A percentile compares a stretch with the other conserved stretches of the same genome.
phyloP scores from a whole-genome alignment of 2,329 filamentous ascomycete genomes.

The Nemania sp. region DNA sequence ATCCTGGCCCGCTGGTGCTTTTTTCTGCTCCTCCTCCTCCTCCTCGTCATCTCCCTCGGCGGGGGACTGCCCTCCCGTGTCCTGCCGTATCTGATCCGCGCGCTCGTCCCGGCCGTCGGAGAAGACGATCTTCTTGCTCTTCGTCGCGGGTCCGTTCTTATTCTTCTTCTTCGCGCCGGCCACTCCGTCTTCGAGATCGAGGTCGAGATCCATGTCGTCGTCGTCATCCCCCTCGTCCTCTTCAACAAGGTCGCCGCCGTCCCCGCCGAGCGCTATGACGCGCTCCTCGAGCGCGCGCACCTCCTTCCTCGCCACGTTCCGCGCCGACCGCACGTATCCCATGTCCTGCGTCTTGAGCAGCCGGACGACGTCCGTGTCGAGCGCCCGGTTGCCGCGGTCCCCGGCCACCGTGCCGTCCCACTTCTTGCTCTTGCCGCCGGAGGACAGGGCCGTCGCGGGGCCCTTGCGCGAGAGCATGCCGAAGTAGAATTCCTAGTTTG shows the following conservation, averaged over 20 bases:
- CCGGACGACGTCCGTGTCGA: constrained; percentile 62
- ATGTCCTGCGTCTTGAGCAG: constrained; percentile 72
- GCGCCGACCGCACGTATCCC: constrained; percentile 66
- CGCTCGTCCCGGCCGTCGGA: constrained; percentile 47
- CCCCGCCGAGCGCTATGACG: constrained; percentile 50
- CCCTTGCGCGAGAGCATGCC: constrained; percentile 68
- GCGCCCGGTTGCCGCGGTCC: constrained; percentile 59
- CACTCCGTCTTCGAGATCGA: constrained; percentile 37
- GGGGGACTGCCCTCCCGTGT: constrained; percentile 24
- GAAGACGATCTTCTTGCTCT: constrained; percentile 56
- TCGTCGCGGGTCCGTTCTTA: constrained; percentile 31
- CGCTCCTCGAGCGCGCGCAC: constrained; percentile 59
- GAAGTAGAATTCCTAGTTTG: constrained; percentile 63
- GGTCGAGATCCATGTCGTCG: constrained; percentile 40
- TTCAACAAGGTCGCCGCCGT: constrained; percentile 29
- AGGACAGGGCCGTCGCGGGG: constrained; percentile 54
- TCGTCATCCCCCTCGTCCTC: constrained; percentile 37
- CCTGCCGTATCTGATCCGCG: constrained; percentile 36
- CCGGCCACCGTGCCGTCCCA: constrained; percentile 62
- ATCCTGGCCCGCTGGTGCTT: constrained; percentile 41
- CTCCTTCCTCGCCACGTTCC: constrained; percentile 63
- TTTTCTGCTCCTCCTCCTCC: constrained; percentile 2
- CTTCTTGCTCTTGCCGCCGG: constrained; percentile 54
- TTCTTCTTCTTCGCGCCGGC: constrained; percentile 30
- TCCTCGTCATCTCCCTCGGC: constrained; percentile 41